Percentiles rank a stretch among this genome's conserved stretches.
Evolutionary conservation across 352 stramenopile species (phyloP).

Genomic region (Pythium pectinolyticum): DNA sequence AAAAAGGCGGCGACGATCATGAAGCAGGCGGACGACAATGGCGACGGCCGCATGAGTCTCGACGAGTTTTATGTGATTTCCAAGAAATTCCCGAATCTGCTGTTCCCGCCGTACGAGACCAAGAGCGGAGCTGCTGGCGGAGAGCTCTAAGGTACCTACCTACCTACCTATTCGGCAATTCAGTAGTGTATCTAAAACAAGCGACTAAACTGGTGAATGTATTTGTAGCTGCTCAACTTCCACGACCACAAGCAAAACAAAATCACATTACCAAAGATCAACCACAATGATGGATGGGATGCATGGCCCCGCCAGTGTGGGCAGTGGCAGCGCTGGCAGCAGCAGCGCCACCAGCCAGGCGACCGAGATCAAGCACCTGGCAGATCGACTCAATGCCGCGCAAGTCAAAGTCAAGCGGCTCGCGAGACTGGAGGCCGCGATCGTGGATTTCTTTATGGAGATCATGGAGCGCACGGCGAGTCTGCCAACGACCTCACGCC

Average conservation of each 20-base stretch:
- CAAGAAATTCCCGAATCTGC: conserved; percentile 90
- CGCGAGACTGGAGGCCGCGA: conserved; percentile 54
- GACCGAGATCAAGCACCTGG: conserved; percentile 62
- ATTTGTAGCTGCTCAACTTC: too few relatives aligned
- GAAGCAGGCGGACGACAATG: conserved; percentile 78
- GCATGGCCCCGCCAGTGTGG: neutral
- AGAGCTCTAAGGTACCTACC: neutral
- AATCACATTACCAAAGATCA: neutral
- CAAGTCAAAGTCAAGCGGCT: conserved; percentile 71
- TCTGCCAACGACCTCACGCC: conserved; percentile 4
- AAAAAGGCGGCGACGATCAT: conserved; percentile 89
- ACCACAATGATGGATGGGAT: neutral
- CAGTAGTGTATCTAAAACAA: neutral
- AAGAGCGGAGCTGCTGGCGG: neutral
- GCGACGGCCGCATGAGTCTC: conserved; percentile 72
- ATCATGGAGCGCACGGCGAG: conserved; percentile 48
- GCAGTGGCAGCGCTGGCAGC: neutral
- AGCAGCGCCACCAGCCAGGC: neutral
- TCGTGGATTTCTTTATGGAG: conserved; percentile 77
- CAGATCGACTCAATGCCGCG: conserved; percentile 56
- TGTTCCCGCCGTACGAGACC: conserved; percentile 73
- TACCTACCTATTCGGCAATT: neutral
- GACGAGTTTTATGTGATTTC: conserved; percentile 87
- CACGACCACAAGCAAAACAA: too few relatives aligned
- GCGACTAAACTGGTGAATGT: too few relatives aligned